Base-by-base conservation (phyloP, 305 asterid genomes). In the Fraxinus sp. region DNA sequence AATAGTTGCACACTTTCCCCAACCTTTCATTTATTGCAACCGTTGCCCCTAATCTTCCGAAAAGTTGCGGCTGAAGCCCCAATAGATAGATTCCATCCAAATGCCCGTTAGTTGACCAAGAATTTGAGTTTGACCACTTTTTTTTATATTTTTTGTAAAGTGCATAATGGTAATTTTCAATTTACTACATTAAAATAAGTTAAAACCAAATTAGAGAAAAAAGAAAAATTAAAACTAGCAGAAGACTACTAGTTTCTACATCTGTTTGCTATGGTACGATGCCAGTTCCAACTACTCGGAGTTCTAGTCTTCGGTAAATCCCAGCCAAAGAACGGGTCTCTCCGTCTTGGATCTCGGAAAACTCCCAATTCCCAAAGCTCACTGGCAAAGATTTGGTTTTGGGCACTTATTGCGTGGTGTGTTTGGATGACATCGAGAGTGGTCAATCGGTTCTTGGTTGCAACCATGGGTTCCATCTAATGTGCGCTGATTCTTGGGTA, bases 401-500 rank as follows among this genome's bases (percentile, higher is more conserved):
- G 85, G 88, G 83, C 37, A 80, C 81, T 0, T 96, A 94, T 37
- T 94, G 97, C 71, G 94, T 93, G 5, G 89, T 94, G 3, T 91
- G 96, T 16, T 82, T 94, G 88, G 97, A 92, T 14, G 92, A 90
- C 3, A 90, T 92, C 30, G 90, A 84, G 85, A 7, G 37, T 41
- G 90, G 90, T 52, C 93, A 94, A 77, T 78, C 88, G 74, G 92
- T 94, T 11, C 97, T 94, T 16, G 94, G 92, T 3, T 94, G 98
- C 82, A 90, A 91, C 79, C 98, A 92, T 36, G 97, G 98, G 14
- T 92, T 92, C 37, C 97, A 94, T 79, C 28, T 88, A 3, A 86
- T 88, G 36, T 94, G 97, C 75, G 94, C 88, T 24, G 96, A 94
- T 78, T 85, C 92, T 0, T 94, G 97, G 96, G 89, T 92, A 7